Evolutionary conservation across 1,284 basidiomycete species (phyloP).

Genomic region (Testicularia cyperi): DNA sequence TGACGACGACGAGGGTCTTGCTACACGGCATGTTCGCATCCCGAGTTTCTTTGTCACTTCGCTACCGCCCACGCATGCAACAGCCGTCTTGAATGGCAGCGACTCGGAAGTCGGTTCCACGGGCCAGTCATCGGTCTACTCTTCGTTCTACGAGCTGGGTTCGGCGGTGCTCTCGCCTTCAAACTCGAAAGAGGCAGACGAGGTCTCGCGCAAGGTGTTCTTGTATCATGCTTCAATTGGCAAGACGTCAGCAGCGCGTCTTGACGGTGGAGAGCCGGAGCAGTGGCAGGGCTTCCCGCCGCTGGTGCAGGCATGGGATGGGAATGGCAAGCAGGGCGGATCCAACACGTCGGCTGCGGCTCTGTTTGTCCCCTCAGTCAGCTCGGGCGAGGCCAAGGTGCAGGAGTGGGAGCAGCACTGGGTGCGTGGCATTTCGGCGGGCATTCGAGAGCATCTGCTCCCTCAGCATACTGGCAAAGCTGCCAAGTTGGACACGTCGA

Average conservation of each 20-base stretch:
- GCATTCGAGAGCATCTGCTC: slow-evolving; percentile 22
- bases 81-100: background rate
- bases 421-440: slow-evolving; percentile 29
- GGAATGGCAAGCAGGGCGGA: slow-evolving; percentile 23
- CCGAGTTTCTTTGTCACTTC: slow-evolving; percentile 40
- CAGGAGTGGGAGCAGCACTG: slow-evolving; percentile 47
- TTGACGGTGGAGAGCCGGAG: slow-evolving; percentile 21
- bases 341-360: slow-evolving; percentile 27
- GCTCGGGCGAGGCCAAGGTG: slow-evolving; percentile 7
- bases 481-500: background rate
- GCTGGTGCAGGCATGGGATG: slow-evolving; percentile 32
- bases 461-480: too few species aligned
- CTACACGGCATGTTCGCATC: slow-evolving; percentile 14
- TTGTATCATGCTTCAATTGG: slow-evolving; percentile 31
- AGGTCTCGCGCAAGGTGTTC: slow-evolving; percentile 14
- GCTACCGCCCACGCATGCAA: slow-evolving; percentile 4
- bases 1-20: slow-evolving; percentile 8
- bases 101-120: background rate
- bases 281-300: slow-evolving; percentile 34
- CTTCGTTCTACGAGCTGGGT: slow-evolving; percentile 17
- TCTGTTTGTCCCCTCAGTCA: slow-evolving; percentile 16
- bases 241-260: slow-evolving; percentile 21
- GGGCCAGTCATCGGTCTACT: slow-evolving; percentile 11
- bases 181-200: slow-evolving; percentile 8
- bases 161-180: slow-evolving; percentile 3